Percentiles rank a stretch among this genome's conserved stretches.
Conservation (phyloP, 2,329 filamentous ascomycete species). For the Fusarium irregulare region DNA sequence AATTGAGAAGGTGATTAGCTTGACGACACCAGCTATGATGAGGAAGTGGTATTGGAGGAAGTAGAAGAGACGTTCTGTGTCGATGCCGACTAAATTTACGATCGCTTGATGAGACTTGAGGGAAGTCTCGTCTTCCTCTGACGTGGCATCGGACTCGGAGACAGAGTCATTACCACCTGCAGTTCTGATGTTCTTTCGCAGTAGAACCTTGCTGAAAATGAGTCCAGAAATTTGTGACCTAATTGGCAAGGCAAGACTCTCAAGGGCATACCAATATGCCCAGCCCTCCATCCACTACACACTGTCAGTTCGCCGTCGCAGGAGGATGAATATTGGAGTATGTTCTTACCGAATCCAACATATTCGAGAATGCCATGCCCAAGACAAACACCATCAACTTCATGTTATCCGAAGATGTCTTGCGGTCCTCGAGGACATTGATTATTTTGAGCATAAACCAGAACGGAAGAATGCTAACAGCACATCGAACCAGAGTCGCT, state of each 20-base stretch:
- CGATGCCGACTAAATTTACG: constrained; percentile 80
- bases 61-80: constrained; percentile 74
- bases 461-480: constrained; percentile 75
- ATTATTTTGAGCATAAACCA: constrained; percentile 74
- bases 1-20: constrained; percentile 64
- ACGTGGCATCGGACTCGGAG: constrained; percentile 53
- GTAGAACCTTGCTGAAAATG: constrained; percentile 80
- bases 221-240: constrained; percentile 75
- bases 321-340: neutral
- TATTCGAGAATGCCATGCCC: constrained; percentile 69
- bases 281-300: constrained; percentile 69
- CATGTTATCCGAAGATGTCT: constrained; percentile 57
- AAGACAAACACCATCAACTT: constrained; percentile 74
- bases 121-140: constrained; percentile 38
- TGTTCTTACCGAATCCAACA: constrained; percentile 57
- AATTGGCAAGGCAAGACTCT: constrained; percentile 71
- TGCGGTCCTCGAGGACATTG: constrained; percentile 67
- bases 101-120: constrained; percentile 70
- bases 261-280: constrained; percentile 73
- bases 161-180: constrained; percentile 58
- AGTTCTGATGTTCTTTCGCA: constrained; percentile 78
- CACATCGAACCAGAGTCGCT: constrained; percentile 63
- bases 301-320: neutral
- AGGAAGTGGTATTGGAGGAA: constrained; percentile 74
- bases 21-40: constrained; percentile 57